Conservation (phyloP, 1,139 yeast genomes). For the Kluyveromyces sp. region DNA sequence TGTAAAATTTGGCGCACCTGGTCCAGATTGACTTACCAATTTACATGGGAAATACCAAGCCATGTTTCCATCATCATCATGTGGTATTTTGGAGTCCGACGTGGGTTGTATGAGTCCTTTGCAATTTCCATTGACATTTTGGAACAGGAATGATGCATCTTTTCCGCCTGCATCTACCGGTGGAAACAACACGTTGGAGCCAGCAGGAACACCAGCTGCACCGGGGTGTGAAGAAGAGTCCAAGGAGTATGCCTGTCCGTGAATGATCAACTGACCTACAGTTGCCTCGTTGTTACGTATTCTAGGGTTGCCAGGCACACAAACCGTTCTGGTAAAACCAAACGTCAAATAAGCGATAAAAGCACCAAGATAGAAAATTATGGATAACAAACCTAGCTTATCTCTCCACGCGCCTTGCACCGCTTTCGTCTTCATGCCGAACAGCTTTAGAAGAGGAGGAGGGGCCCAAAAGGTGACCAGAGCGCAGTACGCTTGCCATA, state of each 20-base stretch:
- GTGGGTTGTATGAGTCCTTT: conserved; percentile 72
- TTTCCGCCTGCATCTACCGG: conserved; percentile 83
- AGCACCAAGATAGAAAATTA: conserved; percentile 68
- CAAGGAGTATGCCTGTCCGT: conserved; percentile 75
- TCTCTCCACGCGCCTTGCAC: conserved; percentile 97
- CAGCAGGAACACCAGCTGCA: conserved; percentile 67
- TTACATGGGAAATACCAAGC: conserved; percentile 98
- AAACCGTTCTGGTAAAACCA: conserved; percentile 85
- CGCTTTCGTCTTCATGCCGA: conserved; percentile 72
- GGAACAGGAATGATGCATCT: conserved; percentile 86
- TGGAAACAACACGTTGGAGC: conserved; percentile 69
- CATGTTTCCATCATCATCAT: conserved; percentile 46
- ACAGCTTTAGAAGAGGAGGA: conserved; percentile 57
- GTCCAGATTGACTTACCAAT: conserved; percentile 60
- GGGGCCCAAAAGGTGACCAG: conserved; percentile 90
- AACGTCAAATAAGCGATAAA: conserved; percentile 81
- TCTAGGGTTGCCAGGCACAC: conserved; percentile 47
- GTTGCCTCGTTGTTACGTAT: conserved; percentile 53
- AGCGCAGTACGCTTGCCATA: conserved; percentile 81
- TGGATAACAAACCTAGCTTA: conserved; percentile 74
- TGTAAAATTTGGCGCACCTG: conserved; percentile 56
- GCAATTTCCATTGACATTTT: conserved; percentile 93
- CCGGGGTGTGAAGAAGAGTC: conserved; percentile 68
- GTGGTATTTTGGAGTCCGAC: conserved; percentile 64
- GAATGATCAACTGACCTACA: conserved; percentile 60